Evolutionary conservation across 768 basidiomycete species (phyloP).

Genomic region (Macrolepiota dolichaula): DNA sequence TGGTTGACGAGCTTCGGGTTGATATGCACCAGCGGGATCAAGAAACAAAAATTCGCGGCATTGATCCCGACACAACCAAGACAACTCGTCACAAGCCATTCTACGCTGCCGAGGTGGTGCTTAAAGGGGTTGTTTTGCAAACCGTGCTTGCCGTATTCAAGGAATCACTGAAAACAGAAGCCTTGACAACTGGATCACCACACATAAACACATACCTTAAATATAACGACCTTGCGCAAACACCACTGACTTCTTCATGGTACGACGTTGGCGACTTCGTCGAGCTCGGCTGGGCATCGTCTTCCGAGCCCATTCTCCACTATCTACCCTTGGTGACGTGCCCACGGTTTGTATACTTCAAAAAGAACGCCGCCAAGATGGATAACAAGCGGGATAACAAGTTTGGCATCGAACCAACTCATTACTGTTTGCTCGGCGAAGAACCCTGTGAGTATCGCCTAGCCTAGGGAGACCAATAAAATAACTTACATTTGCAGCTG

Average conservation of each 20-base stretch:
- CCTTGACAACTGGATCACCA: slow-evolving; percentile 44
- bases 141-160: slow-evolving; percentile 75
- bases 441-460: slow-evolving; percentile 52
- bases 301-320: slow-evolving; percentile 55
- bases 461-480: neutral
- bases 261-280: slow-evolving; percentile 78
- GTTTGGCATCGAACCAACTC: slow-evolving; percentile 84
- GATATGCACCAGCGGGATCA: slow-evolving; percentile 93
- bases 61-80: slow-evolving; percentile 53
- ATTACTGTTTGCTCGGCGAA: slow-evolving; percentile 74
- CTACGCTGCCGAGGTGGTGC: slow-evolving; percentile 81
- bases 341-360: slow-evolving; percentile 83
- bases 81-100: slow-evolving; percentile 76
- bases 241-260: slow-evolving; percentile 57
- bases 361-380: slow-evolving; percentile 45
- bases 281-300: slow-evolving; percentile 67
- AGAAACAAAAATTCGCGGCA: slow-evolving; percentile 62
- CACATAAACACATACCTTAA: slow-evolving; percentile 47
- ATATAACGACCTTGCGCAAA: slow-evolving; percentile 39
- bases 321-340: slow-evolving; percentile 72
- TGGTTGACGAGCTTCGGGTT: slow-evolving; percentile 76
- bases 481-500: slow-evolving; percentile 35
- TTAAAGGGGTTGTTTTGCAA: slow-evolving; percentile 74
- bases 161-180: slow-evolving; percentile 63
- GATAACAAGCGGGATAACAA: slow-evolving; percentile 54